Evolutionary conservation across 345 rosid genomes (phyloP), one percentile per base, ranked within the genome.

Genomic region (Brassica rapa): DNA sequence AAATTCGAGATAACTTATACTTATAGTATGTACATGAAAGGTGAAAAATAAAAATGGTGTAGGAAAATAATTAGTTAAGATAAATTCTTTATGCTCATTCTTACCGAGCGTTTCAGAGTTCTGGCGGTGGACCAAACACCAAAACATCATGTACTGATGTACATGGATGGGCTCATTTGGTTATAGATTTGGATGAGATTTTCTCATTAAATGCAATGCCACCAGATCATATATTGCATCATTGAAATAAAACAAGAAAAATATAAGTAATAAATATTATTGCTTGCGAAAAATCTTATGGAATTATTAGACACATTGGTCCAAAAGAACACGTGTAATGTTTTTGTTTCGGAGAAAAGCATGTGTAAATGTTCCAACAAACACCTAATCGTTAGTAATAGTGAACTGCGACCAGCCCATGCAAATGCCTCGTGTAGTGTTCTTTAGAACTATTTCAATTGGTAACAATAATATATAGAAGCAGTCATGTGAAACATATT

Each of bases 271-370:
- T 46, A 57, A 59, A 27, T 68, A 62, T 53, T 49, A 46, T 61
- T 77, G 69, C 21, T 62, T 70, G 32, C 7, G 8, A 70, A 77
- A 56, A 53, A 70, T 62, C 25, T 41, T 43, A 60, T 29, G 68
- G 57, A 79, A 49, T 72, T 60, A 79, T 79, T 61, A 61, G 21
- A 67, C 59, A 62, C 35, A 74, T 51, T 74, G 66, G 66, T 74
- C 75, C 74, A 62, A 59, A 70, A n/a, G 51, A 68, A 35, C 82
- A 80, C 77, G 71, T 74, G 82, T 51, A 53, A 62, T 80, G 82
- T 74, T 43, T 10, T 73, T 69, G 33, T 62, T 53, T n/a, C 33
- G 66, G 29, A 25, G 30, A 11, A 60, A 68, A 62, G 33, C 79
- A 74, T 69, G 82, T 79, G 78, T 74, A 19, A 65, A 68, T 79